Evolutionary conservation across 805 yeast genomes (phyloP), one percentile per base, ranked within the genome.

Genomic region (Yamadazyma ubonensis): DNA sequence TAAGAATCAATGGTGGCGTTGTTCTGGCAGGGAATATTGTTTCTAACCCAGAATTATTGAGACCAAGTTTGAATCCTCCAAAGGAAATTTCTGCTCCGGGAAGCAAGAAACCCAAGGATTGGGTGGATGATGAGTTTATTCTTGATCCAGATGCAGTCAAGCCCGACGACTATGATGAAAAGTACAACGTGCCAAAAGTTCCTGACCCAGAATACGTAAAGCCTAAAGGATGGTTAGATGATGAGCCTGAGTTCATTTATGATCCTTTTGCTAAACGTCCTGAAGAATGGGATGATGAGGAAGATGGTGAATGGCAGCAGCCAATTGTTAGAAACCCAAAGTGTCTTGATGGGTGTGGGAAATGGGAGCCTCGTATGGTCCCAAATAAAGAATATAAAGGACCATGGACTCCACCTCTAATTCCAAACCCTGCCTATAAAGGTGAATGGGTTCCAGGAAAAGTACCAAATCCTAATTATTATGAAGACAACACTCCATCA

Each of bases 111-210:
- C 97, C 97, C 9, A 76, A 56, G 1, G 83, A 83, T 57, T 90
- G 96, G 96, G 93, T 78, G 41, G 96, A 86, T 29, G 71, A 75
- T 23, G 70, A 66, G 45, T 54, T 51, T 29, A 83, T 90, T 38
- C 76, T 80, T 17, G 96, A 90, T 61, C 65, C 65, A 4, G 61
- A 71, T 50, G 70, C 79, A 12, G 61, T 41, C 25, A 86, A 87
- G 61, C 96, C 96, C 6, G 86, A 65, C 3, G 93, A 85, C 55
- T 90, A 95, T 86, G 95, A 88, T 55, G 89, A 79, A 57, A 68
- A 64, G 37, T 82, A 78, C 41, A 91, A 86, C 15, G 57, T 61
- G 46, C 55, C 65, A 53, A 38, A 44, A 38, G 83, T 90, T 43
- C 68, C 76, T 9, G 93, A 90, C 59, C 84, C 89, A 14, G 62